phyloP scores from a whole-genome alignment of 257 asterid genomes.

The Eustoma russellianum region DNA sequence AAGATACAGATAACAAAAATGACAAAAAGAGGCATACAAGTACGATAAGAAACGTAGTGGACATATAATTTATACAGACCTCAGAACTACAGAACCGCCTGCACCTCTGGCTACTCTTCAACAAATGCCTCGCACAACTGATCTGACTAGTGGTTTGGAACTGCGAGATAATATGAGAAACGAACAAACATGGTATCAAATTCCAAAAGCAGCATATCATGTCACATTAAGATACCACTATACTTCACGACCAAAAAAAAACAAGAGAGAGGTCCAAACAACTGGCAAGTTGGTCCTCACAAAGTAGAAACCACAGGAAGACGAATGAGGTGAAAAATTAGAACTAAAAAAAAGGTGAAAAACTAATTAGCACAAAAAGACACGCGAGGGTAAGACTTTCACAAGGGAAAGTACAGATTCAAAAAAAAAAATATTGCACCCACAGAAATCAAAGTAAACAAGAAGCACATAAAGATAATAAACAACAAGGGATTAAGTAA shows the following conservation, averaged over 20 bases:
- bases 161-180: slow-evolving; percentile 26
- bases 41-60: not conserved
- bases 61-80: slow-evolving; percentile 29
- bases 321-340: no score
- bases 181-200: not conserved
- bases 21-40: slow-evolving; percentile 1
- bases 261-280: not conserved
- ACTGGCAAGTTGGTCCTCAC: not conserved
- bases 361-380: no score
- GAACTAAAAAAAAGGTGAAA: no score
- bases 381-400: not conserved
- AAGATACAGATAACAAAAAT: not conserved
- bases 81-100: slow-evolving; percentile 28
- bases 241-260: not conserved
- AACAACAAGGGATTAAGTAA: slow-evolving; percentile 28
- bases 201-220: not conserved
- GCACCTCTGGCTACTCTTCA: slow-evolving; percentile 29
- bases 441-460: not conserved
- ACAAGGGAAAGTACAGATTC: not conserved
- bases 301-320: not conserved
- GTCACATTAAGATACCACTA: not conserved
- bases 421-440: not conserved
- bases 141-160: slow-evolving; percentile 21
- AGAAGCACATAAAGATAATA: not conserved
- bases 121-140: slow-evolving; percentile 21